Percentiles rank a stretch among this genome's conserved stretches.
Conservation (phyloP, 192 early-diverging fungal species). For the Podila epigama region DNA sequence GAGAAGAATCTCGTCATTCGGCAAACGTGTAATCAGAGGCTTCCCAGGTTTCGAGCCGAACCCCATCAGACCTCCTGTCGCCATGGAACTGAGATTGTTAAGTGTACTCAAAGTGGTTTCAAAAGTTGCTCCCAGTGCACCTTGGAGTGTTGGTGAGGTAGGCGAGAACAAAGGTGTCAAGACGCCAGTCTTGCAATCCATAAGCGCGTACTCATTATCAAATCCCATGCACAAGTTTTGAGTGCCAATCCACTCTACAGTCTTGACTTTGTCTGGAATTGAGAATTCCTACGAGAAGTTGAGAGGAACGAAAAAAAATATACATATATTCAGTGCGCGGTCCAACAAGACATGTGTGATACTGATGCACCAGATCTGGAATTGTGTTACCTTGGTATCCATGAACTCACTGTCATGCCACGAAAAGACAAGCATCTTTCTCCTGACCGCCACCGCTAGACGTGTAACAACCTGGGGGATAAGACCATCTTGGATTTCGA, state of each 20-base stretch:
- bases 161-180: slow-evolving; percentile 65
- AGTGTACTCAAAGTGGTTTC: slow-evolving; percentile 54
- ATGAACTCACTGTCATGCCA: slow-evolving; percentile 79
- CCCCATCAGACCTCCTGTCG: slow-evolving; percentile 50
- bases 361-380: background rate
- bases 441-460: slow-evolving; percentile 76
- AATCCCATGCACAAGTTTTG: slow-evolving; percentile 73
- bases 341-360: background rate
- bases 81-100: slow-evolving; percentile 41
- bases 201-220: slow-evolving; percentile 66
- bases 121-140: slow-evolving; percentile 46
- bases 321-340: background rate
- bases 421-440: slow-evolving; percentile 75
- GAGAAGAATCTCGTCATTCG: slow-evolving; percentile 69
- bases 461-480: slow-evolving; percentile 75
- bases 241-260: slow-evolving; percentile 80
- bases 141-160: slow-evolving; percentile 42
- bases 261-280: slow-evolving; percentile 72
- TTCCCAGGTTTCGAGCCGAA: slow-evolving; percentile 60
- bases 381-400: slow-evolving; percentile 59
- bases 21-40: slow-evolving; percentile 66
- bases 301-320: background rate
- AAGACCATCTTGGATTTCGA: slow-evolving; percentile 68
- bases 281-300: slow-evolving; percentile 68
- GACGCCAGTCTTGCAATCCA: slow-evolving; percentile 63